Evolutionary conservation across 352 stramenopile genomes (phyloP).

Genomic region (Aphanomyces euteiches): DNA sequence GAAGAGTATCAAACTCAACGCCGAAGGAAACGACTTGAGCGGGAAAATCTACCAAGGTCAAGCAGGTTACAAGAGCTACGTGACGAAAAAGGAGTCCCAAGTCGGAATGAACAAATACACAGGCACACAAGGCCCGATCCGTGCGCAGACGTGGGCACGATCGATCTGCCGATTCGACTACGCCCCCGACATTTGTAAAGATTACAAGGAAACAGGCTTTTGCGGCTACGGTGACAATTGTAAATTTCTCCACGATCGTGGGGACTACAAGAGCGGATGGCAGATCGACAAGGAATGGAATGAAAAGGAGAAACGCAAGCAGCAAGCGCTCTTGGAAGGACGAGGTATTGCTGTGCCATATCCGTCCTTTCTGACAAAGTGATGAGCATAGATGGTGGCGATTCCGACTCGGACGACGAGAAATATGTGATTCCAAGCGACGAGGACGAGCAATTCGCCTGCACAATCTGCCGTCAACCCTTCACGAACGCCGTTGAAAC

Average conservation of each 20-base stretch:
- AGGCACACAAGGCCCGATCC: slow-evolving; percentile 91
- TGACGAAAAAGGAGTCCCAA: slow-evolving; percentile 82
- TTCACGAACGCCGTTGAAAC: slow-evolving; percentile 95
- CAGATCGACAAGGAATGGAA: slow-evolving; percentile 96
- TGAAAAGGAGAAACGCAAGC: slow-evolving; percentile 85
- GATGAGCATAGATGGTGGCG: slow-evolving; percentile 33
- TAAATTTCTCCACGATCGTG: slow-evolving; percentile 98
- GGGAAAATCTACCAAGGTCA: slow-evolving; percentile 82
- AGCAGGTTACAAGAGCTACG: slow-evolving; percentile 83
- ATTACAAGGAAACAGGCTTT: slow-evolving; percentile 99
- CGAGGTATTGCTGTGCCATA: slow-evolving; percentile 25
- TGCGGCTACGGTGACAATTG: slow-evolving; percentile 96
- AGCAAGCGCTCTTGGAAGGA: slow-evolving; percentile 62
- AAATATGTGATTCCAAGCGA: slow-evolving; percentile 64
- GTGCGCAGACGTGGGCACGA: slow-evolving; percentile 91
- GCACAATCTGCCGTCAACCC: slow-evolving; percentile 90
- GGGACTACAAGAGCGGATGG: slow-evolving; percentile 97
- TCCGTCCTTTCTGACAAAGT: not conserved
- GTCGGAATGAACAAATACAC: slow-evolving; percentile 89
- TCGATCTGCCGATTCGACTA: slow-evolving; percentile 97
- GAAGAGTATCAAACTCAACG: slow-evolving; percentile 68
- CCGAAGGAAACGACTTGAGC: slow-evolving; percentile 65
- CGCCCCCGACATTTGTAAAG: slow-evolving; percentile 97
- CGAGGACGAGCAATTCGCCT: slow-evolving; percentile 88
- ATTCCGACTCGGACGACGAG: slow-evolving; percentile 60